phyloP scores from a whole-genome alignment of 768 basidiomycete species.

The Suillus americanus region DNA sequence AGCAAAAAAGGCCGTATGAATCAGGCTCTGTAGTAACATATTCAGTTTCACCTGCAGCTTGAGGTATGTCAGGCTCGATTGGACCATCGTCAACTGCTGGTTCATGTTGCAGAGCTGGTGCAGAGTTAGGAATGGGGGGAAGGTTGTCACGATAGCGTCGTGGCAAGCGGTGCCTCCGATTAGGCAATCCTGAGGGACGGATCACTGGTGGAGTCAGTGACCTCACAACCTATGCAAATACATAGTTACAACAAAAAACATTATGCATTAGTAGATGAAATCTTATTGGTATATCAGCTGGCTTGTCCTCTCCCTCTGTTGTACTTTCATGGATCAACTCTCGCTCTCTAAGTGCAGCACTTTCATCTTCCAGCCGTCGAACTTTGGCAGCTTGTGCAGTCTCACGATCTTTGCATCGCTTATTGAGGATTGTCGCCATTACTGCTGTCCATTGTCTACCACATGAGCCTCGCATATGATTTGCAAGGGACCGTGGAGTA shows the following conservation, averaged over 20 bases:
- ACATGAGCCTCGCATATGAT: too few relatives aligned
- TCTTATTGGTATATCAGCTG: too few relatives aligned
- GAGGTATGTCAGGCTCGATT: neutral
- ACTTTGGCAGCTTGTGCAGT: too few relatives aligned
- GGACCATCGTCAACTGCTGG: neutral
- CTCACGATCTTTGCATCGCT: too few relatives aligned
- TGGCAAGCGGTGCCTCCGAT: neutral
- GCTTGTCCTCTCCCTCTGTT: neutral
- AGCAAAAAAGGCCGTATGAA: neutral
- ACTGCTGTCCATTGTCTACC: too few relatives aligned
- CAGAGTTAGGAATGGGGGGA: neutral
- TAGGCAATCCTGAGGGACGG: neutral
- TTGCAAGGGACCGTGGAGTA: neutral
- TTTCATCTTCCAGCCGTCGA: neutral
- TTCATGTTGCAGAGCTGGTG: neutral
- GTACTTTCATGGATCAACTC: neutral
- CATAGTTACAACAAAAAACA: too few relatives aligned
- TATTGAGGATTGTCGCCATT: too few relatives aligned
- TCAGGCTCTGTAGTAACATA: too few relatives aligned
- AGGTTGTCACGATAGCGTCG: neutral
- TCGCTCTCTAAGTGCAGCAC: neutral
- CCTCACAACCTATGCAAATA: neutral
- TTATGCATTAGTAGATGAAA: too few relatives aligned
- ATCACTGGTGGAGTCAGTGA: neutral
- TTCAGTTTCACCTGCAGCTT: too few relatives aligned